Evolutionary conservation across 106 monocot species (phyloP).

Genomic region (Iris macrosiphon): DNA sequence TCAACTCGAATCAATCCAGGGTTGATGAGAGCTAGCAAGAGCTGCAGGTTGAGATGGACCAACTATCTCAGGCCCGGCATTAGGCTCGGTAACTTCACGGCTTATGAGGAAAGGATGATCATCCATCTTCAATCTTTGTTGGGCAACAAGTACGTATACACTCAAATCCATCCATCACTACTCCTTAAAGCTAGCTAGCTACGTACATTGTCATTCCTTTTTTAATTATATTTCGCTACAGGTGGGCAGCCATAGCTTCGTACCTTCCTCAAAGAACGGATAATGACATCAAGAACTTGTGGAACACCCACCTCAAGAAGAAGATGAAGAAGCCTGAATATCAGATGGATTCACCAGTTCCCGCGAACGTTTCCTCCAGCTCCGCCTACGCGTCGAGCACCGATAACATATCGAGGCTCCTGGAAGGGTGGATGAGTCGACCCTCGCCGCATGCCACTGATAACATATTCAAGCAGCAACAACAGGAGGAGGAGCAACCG

Average conservation of each 20-base stretch:
- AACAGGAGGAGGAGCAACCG: not conserved
- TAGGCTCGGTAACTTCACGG: slow-evolving; percentile 39
- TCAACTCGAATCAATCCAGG: slow-evolving; percentile 3
- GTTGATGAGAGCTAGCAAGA: slow-evolving; percentile 39
- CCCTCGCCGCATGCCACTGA: not conserved
- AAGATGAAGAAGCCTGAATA: slow-evolving; percentile 27
- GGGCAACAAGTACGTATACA: slow-evolving; percentile 23
- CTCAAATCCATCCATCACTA: too few species aligned
- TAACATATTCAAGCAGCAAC: not conserved
- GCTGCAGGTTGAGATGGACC: slow-evolving; percentile 39
- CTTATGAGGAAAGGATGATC: slow-evolving; percentile 30
- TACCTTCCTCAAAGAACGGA: slow-evolving; percentile 50
- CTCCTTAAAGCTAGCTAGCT: too few species aligned
- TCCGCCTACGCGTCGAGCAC: slow-evolving; percentile 31
- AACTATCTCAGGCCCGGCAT: slow-evolving; percentile 47
- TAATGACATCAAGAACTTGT: slow-evolving; percentile 56
- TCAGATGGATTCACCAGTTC: slow-evolving; percentile 1
- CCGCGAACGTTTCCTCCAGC: not conserved
- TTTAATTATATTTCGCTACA: not conserved
- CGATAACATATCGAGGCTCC: too few species aligned
- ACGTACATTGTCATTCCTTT: too few species aligned
- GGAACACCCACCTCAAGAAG: slow-evolving; percentile 59
- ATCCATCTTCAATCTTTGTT: slow-evolving; percentile 33
- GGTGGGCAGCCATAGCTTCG: slow-evolving; percentile 51
- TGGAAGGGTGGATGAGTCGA: slow-evolving; percentile 47